phyloP scores from a whole-genome alignment of 1,284 basidiomycete genomes.

The Phlebopus sp. region DNA sequence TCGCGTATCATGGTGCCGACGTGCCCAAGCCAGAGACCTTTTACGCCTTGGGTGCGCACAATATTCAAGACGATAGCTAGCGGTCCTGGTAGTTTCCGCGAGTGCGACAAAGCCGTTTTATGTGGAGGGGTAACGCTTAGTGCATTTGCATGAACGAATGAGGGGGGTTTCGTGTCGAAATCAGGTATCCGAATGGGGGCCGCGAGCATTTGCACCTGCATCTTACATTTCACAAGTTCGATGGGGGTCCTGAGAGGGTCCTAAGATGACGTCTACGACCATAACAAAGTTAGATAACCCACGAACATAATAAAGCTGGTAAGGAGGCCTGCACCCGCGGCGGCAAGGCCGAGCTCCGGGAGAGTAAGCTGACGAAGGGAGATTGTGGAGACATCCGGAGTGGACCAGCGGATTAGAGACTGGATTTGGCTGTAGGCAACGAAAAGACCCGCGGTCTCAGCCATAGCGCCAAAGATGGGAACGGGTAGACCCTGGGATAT shows the following conservation, averaged over 20 bases:
- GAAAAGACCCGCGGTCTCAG: slow-evolving; percentile 87
- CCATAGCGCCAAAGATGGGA: slow-evolving; percentile 87
- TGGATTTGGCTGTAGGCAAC: slow-evolving; percentile 82
- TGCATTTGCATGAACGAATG: slow-evolving; percentile 24
- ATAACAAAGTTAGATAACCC: background rate
- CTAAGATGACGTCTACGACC: slow-evolving; percentile 1
- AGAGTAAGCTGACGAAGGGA: slow-evolving; percentile 48
- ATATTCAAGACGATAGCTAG: slow-evolving; percentile 64
- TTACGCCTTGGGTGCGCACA: slow-evolving; percentile 63
- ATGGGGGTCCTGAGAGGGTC: slow-evolving; percentile 68
- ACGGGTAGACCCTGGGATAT: slow-evolving; percentile 75
- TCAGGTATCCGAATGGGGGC: slow-evolving; percentile 18
- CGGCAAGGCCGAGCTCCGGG: slow-evolving; percentile 70
- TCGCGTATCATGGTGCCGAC: slow-evolving; percentile 85
- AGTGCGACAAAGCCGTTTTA: slow-evolving; percentile 12
- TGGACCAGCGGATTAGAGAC: slow-evolving; percentile 51
- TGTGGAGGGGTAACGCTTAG: slow-evolving; percentile 18
- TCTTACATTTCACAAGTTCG: slow-evolving; percentile 91
- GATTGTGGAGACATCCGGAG: slow-evolving; percentile 23
- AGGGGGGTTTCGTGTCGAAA: slow-evolving; percentile 18
- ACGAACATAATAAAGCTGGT: slow-evolving; percentile 81
- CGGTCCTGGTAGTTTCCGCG: slow-evolving; percentile 55
- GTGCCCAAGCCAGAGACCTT: slow-evolving; percentile 86
- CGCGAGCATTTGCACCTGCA: slow-evolving; percentile 83
- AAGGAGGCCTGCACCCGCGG: slow-evolving; percentile 77